Evolutionary conservation across 2,329 filamentous ascomycete species (phyloP).

Genomic region (Zelopaecilomyces penicillatus): DNA sequence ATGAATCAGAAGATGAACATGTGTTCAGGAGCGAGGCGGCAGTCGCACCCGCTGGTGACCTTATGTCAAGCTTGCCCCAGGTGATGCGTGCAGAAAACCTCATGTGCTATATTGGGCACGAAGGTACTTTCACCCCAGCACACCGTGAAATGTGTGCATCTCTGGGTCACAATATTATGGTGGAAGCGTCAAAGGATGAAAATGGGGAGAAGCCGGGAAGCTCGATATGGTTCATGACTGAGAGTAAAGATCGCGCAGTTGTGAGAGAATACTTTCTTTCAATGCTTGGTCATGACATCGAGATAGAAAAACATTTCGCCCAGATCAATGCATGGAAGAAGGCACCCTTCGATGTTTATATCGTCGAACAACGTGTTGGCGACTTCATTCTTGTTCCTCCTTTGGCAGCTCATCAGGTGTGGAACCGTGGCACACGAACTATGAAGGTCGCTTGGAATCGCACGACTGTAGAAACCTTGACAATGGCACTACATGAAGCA

Average conservation of each 20-base stretch:
- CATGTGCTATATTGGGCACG: constrained; percentile 97
- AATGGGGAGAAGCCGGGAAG: constrained; percentile 75
- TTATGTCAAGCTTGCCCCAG: constrained; percentile 85
- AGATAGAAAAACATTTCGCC: constrained; percentile 94
- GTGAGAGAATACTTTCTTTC: constrained; percentile 93
- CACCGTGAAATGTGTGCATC: constrained; percentile 98
- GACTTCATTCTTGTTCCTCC: constrained; percentile 93
- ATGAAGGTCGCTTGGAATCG: constrained; percentile 99
- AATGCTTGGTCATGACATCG: constrained; percentile 88
- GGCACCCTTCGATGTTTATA: constrained; percentile 84
- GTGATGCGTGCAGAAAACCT: constrained; percentile 91
- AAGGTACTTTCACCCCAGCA: constrained; percentile 91
- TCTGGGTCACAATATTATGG: constrained; percentile 96
- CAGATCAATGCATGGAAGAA: constrained; percentile 94
- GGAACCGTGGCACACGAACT: constrained; percentile 91
- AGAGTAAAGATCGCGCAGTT: constrained; percentile 81
- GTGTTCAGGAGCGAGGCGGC: constrained; percentile 43
- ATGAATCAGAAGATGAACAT: constrained; percentile 26
- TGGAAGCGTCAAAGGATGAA: constrained; percentile 69
- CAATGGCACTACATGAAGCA: constrained; percentile 77
- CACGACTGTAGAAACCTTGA: constrained; percentile 83
- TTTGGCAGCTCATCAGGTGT: constrained; percentile 91
- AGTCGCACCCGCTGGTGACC: constrained; percentile 69
- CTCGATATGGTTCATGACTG: constrained; percentile 98
- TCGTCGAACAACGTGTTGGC: constrained; percentile 82